Evolutionary conservation across 2,329 filamentous ascomycete species (phyloP).

Genomic region (Xylaria sp.): DNA sequence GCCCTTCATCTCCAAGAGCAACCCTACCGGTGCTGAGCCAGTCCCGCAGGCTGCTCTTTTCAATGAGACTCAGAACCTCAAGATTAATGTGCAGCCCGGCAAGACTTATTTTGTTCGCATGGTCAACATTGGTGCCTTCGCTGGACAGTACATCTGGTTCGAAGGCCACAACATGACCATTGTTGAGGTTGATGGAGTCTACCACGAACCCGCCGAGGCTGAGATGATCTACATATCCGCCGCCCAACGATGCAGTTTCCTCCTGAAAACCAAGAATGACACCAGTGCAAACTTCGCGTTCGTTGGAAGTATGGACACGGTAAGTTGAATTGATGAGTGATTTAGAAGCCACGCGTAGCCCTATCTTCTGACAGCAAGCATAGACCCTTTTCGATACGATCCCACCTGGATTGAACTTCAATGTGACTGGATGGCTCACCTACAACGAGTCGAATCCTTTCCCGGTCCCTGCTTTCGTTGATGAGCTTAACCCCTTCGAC

Average conservation of each 20-base stretch:
- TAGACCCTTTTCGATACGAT: constrained; percentile 63
- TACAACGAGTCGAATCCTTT: constrained; percentile 46
- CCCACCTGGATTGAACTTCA: constrained; percentile 62
- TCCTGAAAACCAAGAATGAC: constrained; percentile 59
- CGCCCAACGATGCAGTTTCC: constrained; percentile 61
- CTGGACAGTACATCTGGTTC: constrained; percentile 61
- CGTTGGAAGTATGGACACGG: constrained; percentile 63
- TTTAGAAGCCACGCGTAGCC: neutral
- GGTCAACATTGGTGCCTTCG: constrained; percentile 69
- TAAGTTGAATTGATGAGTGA: constrained; percentile 30
- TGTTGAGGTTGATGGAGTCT: constrained; percentile 69
- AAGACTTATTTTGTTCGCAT: constrained; percentile 70
- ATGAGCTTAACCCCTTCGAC: constrained; percentile 64
- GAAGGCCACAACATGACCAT: constrained; percentile 63
- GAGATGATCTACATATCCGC: constrained; percentile 61
- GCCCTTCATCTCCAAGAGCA: constrained; percentile 47
- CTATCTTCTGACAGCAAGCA: constrained; percentile 23
- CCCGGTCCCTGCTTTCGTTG: constrained; percentile 49
- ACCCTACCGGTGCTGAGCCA: constrained; percentile 56
- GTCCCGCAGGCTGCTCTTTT: constrained; percentile 64
- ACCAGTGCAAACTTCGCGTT: constrained; percentile 61
- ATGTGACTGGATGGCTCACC: constrained; percentile 60
- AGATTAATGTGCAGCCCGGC: constrained; percentile 55
- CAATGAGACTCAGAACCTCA: constrained; percentile 62
- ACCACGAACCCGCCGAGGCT: constrained; percentile 55